Evolutionary conservation across 2,329 filamentous ascomycete species (phyloP).

Genomic region (Triangularia verruculosa): DNA sequence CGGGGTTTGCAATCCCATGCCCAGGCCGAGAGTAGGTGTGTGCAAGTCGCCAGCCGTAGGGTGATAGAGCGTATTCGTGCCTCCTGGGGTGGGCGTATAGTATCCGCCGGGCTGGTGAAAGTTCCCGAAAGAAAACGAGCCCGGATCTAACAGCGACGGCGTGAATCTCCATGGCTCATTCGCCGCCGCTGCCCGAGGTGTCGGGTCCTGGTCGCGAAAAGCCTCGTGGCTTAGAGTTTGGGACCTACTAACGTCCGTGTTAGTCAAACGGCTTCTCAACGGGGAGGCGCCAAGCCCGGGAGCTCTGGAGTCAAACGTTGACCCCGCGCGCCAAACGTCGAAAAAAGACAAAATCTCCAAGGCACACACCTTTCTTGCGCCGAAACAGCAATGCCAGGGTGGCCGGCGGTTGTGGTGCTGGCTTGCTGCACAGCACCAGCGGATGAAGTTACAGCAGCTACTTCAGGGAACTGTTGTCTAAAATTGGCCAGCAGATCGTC

Average conservation of each 20-base stretch:
- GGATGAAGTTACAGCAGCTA: constrained; percentile 53
- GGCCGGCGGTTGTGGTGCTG: constrained; percentile 36
- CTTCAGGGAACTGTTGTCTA: constrained; percentile 76
- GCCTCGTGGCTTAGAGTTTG: constrained; percentile 40
- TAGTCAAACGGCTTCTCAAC: constrained; percentile 10
- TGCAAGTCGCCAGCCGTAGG: constrained; percentile 82
- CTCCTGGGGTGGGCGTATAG: constrained; percentile 84
- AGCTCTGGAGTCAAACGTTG: not conserved
- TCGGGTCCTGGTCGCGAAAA: constrained; percentile 73
- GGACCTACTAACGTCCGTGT: constrained; percentile 43
- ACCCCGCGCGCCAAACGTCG: not conserved
- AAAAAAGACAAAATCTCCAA: no score
- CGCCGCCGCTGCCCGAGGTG: constrained; percentile 62
- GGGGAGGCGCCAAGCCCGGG: not conserved
- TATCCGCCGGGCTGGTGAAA: constrained; percentile 81
- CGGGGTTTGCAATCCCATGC: constrained; percentile 76
- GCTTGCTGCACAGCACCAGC: constrained; percentile 43
- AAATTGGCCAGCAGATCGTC: constrained; percentile 83
- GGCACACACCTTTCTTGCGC: constrained; percentile 36
- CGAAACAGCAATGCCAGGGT: constrained; percentile 30
- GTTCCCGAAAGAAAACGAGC: constrained; percentile 73
- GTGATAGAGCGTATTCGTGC: constrained; percentile 77
- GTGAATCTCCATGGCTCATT: constrained; percentile 86
- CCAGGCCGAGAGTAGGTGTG: constrained; percentile 71
- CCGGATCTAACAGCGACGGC: constrained; percentile 82